phyloP scores from a whole-genome alignment of 2,329 filamentous ascomycete species.

The Stemphylium vesicarium region DNA sequence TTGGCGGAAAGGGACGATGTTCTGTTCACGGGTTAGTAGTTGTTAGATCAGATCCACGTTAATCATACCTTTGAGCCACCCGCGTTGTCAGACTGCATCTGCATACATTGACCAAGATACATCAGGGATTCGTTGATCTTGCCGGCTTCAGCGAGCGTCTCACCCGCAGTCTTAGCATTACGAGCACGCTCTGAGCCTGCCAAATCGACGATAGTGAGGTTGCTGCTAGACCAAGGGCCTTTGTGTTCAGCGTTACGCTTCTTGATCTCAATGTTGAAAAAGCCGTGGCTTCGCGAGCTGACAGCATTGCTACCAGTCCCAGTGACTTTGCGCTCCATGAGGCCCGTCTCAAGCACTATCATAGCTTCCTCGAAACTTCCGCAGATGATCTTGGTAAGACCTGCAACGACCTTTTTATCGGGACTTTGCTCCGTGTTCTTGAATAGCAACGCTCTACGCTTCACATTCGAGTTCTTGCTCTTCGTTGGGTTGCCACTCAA shows the following conservation, averaged over 20 bases:
- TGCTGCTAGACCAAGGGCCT: constrained; percentile 74
- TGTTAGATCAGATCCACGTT: background rate
- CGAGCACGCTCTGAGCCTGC: constrained; percentile 93
- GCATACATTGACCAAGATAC: constrained; percentile 96
- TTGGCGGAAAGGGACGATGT: constrained; percentile 74
- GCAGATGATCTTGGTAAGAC: constrained; percentile 88
- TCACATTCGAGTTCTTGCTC: constrained; percentile 58
- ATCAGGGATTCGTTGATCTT: constrained; percentile 99
- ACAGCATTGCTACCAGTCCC: constrained; percentile 93
- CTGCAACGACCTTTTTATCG: constrained; percentile 93
- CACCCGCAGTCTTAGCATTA: constrained; percentile 91
- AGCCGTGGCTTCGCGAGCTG: constrained; percentile 91
- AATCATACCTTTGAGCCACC: constrained; percentile 72
- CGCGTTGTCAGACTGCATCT: constrained; percentile 86
- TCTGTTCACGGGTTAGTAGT: constrained; percentile 26
- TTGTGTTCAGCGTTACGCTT: constrained; percentile 68
- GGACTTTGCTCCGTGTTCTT: constrained; percentile 88
- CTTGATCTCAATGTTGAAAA: constrained; percentile 95
- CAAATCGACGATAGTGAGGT: constrained; percentile 87
- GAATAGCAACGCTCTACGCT: constrained; percentile 83
- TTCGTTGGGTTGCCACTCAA: constrained; percentile 69
- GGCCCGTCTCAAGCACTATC: constrained; percentile 85
- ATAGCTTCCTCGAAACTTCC: constrained; percentile 81
- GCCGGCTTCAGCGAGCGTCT: constrained; percentile 90
- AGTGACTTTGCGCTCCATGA: constrained; percentile 84